A percentile compares a stretch with the other conserved stretches of the same genome.
These are phyloP conservation scores for Penicillium oxalicum DNA, from an alignment of 2,329 filamentous ascomycete genomes.

Conservation along the genomic window DNA sequence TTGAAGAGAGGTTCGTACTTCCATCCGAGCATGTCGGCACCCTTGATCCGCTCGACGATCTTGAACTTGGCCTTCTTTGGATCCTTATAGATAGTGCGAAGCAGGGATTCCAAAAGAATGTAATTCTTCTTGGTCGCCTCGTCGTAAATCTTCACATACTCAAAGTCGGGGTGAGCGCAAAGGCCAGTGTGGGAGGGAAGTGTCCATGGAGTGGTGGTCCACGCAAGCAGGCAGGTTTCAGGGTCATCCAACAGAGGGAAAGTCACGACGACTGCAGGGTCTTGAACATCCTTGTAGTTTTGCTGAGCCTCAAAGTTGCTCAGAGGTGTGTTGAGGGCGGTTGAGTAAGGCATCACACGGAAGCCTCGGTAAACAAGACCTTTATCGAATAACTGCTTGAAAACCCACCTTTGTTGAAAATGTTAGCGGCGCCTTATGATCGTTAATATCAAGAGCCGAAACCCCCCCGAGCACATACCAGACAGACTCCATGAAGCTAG, in stretches of 20 bases:
- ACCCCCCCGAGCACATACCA: constrained; percentile 56
- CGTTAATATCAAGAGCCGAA: background rate
- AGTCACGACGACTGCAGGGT: constrained; percentile 80
- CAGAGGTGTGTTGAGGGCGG: constrained; percentile 77
- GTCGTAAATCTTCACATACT: constrained; percentile 82
- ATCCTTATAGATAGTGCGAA: constrained; percentile 84
- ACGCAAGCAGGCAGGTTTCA: constrained; percentile 69
- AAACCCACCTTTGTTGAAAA: constrained; percentile 54
- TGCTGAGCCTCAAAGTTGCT: constrained; percentile 93
- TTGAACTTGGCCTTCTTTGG: constrained; percentile 93
- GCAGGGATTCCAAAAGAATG: constrained; percentile 73
- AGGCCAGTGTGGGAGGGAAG: constrained; percentile 74
- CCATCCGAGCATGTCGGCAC: constrained; percentile 80
- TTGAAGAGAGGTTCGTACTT: constrained; percentile 83
- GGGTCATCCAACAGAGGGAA: constrained; percentile 78
- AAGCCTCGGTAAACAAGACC: constrained; percentile 83
- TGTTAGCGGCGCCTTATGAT: background rate
- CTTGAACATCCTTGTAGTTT: constrained; percentile 89
- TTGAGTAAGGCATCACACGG: constrained; percentile 92
- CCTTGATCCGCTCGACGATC: constrained; percentile 70
- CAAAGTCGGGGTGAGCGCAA: constrained; percentile 73
- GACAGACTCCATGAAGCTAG: constrained; percentile 88
- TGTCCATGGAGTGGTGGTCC: constrained; percentile 89
- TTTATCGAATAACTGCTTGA: constrained; percentile 88
- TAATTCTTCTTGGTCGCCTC: constrained; percentile 77